Percentiles rank a stretch among this genome's conserved stretches.
Conservation (phyloP, 129 eudicot species). For the Lactuca saligna region DNA sequence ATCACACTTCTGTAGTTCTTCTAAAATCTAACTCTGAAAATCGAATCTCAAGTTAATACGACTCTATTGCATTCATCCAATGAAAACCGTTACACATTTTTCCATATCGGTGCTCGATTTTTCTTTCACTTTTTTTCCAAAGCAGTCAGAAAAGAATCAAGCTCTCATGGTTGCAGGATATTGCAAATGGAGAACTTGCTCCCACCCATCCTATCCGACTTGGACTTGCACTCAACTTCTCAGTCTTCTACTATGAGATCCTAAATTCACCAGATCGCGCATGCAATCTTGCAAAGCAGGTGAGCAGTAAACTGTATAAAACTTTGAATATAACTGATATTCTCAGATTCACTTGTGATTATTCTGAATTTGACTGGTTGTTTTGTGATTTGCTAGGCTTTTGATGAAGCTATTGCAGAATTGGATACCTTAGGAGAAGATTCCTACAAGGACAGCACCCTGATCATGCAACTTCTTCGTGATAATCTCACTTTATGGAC, state of each 20-base stretch:
- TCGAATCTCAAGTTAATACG: background rate
- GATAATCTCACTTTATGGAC: conserved; percentile 90
- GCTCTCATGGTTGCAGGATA: conserved; percentile 55
- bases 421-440: conserved; percentile 86
- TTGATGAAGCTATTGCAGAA: conserved; percentile 87
- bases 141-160: conserved; percentile 4
- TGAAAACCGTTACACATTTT: background rate
- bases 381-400: conserved; percentile 46
- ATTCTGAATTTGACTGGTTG: conserved; percentile 22
- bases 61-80: background rate
- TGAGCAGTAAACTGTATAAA: conserved; percentile 16
- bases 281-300: conserved; percentile 90
- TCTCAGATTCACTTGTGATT: background rate
- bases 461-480: conserved; percentile 88
- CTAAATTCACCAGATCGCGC: conserved; percentile 85
- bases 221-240: conserved; percentile 82
- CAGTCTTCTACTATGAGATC: conserved; percentile 85
- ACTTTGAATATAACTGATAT: background rate
- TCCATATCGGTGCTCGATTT: conserved; percentile 5
- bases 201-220: conserved; percentile 88
- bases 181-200: conserved; percentile 72
- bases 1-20: conserved; percentile 2
- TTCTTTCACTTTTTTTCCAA: background rate
- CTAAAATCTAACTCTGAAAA: background rate
- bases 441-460: conserved; percentile 86